Conservation (phyloP, 768 basidiomycete genomes). For the Mycena galopus region DNA sequence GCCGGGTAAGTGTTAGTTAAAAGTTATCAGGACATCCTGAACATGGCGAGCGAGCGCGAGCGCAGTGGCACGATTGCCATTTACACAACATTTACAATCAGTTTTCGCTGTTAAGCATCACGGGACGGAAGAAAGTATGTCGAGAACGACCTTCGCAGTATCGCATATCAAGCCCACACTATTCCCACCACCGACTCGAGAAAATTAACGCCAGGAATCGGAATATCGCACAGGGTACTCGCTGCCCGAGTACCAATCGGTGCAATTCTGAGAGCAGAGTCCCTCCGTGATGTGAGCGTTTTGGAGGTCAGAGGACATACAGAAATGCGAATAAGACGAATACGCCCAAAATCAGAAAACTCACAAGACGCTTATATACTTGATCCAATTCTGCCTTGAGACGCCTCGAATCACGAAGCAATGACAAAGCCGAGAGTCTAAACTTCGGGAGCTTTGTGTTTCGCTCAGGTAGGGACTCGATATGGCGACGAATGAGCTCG, state of each 20-base stretch:
- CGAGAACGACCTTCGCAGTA: not conserved
- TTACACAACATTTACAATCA: not conserved
- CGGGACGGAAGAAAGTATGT: not conserved
- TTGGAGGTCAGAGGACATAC: not conserved
- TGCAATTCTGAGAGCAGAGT: not conserved
- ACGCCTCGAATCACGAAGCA: not conserved
- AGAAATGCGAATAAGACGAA: not conserved
- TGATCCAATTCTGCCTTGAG: not conserved
- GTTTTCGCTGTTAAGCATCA: too few relatives aligned
- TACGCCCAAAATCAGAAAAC: not conserved
- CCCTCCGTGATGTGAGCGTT: not conserved
- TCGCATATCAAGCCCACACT: constrained; percentile 4
- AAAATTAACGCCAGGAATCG: not conserved
- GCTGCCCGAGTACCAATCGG: not conserved
- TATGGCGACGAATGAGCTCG: not conserved
- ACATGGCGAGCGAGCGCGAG: not conserved
- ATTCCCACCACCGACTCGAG: not conserved
- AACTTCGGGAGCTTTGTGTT: not conserved
- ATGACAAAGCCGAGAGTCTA: not conserved
- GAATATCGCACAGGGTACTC: not conserved
- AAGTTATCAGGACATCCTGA: not conserved
- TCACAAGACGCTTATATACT: not conserved
- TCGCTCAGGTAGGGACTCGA: constrained; percentile 1
- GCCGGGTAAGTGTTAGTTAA: not conserved
- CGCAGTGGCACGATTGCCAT: not conserved